phyloP scores from a whole-genome alignment of 2,329 filamentous ascomycete genomes.

The Pseudopyricularia cyperi region DNA sequence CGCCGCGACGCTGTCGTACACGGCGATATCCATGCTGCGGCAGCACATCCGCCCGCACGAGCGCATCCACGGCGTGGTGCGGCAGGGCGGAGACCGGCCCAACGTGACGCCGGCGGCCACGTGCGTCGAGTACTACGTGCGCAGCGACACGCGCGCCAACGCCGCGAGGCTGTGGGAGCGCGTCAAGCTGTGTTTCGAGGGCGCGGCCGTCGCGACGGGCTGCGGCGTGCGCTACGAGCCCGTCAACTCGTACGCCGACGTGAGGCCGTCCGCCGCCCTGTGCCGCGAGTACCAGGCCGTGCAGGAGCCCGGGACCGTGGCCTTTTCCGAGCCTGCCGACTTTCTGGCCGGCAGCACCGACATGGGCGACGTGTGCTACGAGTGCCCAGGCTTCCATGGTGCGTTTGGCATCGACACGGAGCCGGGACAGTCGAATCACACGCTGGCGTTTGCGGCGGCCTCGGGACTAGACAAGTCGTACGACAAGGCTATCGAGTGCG shows the following conservation, averaged over 20 bases:
- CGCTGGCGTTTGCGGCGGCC: slow-evolving; percentile 23
- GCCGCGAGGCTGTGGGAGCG: slow-evolving; percentile 17
- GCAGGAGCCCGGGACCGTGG: slow-evolving; percentile 16
- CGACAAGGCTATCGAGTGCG: slow-evolving; percentile 18
- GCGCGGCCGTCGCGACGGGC: slow-evolving; percentile 20
- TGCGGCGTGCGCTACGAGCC: slow-evolving; percentile 15
- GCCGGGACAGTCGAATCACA: slow-evolving; percentile 25
- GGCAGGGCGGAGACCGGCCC: slow-evolving; percentile 20
- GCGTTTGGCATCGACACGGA: slow-evolving; percentile 24
- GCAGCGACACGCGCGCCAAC: slow-evolving; percentile 23
- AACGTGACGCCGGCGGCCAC: slow-evolving; percentile 24
- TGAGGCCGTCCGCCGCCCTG: slow-evolving; percentile 10
- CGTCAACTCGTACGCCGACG: slow-evolving; percentile 18
- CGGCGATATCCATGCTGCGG: slow-evolving; percentile 25
- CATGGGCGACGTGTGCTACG: slow-evolving; percentile 30
- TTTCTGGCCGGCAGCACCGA: slow-evolving; percentile 20
- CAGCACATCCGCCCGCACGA: slow-evolving; percentile 33
- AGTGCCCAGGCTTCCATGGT: slow-evolving; percentile 28
- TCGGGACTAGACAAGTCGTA: slow-evolving; percentile 23
- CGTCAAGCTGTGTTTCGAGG: slow-evolving; percentile 19
- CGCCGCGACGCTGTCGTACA: slow-evolving; percentile 24
- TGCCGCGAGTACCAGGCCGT: slow-evolving; percentile 15
- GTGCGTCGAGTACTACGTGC: slow-evolving; percentile 28
- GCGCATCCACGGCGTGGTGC: slow-evolving; percentile 35
- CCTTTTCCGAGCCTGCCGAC: slow-evolving; percentile 13